These are phyloP conservation scores for Boeremia exigua DNA, from an alignment of 2,329 filamentous ascomycete species.

Conservation along the genomic window DNA sequence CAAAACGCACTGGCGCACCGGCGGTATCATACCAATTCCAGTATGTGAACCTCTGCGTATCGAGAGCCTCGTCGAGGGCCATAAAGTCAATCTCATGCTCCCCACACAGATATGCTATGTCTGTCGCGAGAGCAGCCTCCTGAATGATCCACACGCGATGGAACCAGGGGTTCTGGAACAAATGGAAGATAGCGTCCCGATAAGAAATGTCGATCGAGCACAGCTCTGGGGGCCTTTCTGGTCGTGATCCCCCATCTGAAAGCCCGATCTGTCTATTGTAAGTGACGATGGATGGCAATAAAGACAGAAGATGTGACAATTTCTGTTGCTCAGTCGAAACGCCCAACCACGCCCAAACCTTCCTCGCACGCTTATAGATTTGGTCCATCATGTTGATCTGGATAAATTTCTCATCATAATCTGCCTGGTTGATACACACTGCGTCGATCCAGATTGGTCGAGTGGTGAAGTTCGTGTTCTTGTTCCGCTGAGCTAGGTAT, in stretches of 20 bases:
- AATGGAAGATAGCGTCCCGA: background rate
- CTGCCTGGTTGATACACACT: background rate
- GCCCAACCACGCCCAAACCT: background rate
- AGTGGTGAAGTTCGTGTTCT: background rate
- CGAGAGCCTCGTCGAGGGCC: background rate
- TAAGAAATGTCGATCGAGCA: background rate
- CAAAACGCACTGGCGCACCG: background rate
- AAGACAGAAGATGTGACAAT: background rate
- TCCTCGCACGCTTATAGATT: background rate
- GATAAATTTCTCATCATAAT: background rate
- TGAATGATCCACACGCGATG: background rate
- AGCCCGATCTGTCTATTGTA: background rate
- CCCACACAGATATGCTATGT: background rate
- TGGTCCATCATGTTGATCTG: background rate
- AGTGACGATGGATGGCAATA: background rate
- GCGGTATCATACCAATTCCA: background rate
- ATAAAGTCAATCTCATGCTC: background rate
- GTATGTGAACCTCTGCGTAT: background rate
- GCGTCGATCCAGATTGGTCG: background rate
- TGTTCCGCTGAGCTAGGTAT: background rate
- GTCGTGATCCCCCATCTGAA: background rate
- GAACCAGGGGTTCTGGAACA: background rate
- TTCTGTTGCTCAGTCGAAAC: background rate
- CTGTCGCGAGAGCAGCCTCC: background rate
- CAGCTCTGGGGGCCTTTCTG: background rate